Base-by-base conservation (phyloP, 768 basidiomycete species). In the Trametes elegans region DNA sequence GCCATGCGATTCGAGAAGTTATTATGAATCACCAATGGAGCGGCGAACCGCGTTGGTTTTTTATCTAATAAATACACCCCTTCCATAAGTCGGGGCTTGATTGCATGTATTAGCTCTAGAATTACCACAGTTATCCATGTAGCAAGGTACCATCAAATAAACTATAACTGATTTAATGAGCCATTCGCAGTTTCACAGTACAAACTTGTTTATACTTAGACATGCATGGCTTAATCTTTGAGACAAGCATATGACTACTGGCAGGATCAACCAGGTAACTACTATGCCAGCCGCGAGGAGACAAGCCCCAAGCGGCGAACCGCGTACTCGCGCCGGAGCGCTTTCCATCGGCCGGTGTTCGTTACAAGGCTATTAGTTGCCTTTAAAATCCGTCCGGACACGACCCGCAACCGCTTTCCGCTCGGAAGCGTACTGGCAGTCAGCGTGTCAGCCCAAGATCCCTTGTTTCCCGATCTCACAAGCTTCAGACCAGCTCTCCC, bases 261-360 rank as follows among this genome's bases (percentile, higher is more conserved):
- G 84, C 83, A 85, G 83, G 81, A 85, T 85, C 83, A 85, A 85
- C 83, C 84, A 84, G 84, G 82, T 85, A 84, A 83, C 83, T 83
- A 83, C 76, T 78, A 71, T 74, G 62, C 65, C 51, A 61, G 38
- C 60, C 51, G 53, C 53, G 36, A 59, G 58, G 51, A 49, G 44
- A 27, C 43, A n/a, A 46, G 26, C 38, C 29, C 29, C 51, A 50
- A 45, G 28, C 49, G 49, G 31, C 54, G 53, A 55, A 50, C 57
- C 38, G 49, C 51, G 56, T 51, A 55, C 62, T 52, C 45, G 42
- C 44, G 38, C 40, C 34, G 48, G 36, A 53, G 44, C 50, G 36
- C 56, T 61, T 59, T 55, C 58, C 49, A 39, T 46, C 54, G 35
- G 56, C 51, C 42, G 57, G 44, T 41, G 56, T 57, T 60, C 54